Evolutionary conservation across 2,329 filamentous ascomycete genomes (phyloP).

Genomic region (Coleophoma crateriformis): DNA sequence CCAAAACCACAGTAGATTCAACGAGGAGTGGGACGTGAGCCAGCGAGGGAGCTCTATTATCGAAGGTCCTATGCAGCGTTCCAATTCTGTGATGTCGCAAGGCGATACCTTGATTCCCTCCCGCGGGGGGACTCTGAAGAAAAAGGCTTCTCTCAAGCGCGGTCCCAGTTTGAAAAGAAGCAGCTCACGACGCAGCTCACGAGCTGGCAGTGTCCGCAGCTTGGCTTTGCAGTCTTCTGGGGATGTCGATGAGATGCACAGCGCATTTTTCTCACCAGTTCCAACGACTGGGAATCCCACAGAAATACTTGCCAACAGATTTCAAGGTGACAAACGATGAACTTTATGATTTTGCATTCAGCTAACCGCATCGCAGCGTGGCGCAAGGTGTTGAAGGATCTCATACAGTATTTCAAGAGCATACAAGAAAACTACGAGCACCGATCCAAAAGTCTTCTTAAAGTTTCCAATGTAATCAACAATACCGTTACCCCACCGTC

Average conservation of each 20-base stretch:
- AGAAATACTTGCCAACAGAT: slow-evolving; percentile 78
- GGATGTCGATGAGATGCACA: slow-evolving; percentile 68
- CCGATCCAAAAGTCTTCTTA: slow-evolving; percentile 74
- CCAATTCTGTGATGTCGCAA: slow-evolving; percentile 44
- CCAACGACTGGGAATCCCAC: slow-evolving; percentile 85
- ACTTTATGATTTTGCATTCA: neutral
- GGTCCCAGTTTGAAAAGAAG: slow-evolving; percentile 72
- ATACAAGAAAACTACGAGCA: slow-evolving; percentile 85
- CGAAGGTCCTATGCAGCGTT: slow-evolving; percentile 51
- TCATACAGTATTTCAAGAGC: slow-evolving; percentile 91
- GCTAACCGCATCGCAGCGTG: slow-evolving; percentile 54
- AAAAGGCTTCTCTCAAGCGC: slow-evolving; percentile 74
- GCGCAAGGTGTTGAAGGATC: slow-evolving; percentile 90
- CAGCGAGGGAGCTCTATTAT: slow-evolving; percentile 61
- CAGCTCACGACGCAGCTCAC: slow-evolving; percentile 73
- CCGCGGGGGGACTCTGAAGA: slow-evolving; percentile 75
- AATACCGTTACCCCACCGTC: slow-evolving; percentile 69
- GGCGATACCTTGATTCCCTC: slow-evolving; percentile 30
- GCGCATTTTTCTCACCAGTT: slow-evolving; percentile 84
- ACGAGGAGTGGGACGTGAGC: slow-evolving; percentile 66
- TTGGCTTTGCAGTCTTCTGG: slow-evolving; percentile 64
- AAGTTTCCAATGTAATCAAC: slow-evolving; percentile 78
- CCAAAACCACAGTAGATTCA: slow-evolving; percentile 45
- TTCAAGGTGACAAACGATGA: slow-evolving; percentile 63
- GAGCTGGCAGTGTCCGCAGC: slow-evolving; percentile 81